Evolutionary conservation across 1,139 yeast genomes (phyloP).

Genomic region (Suhomyces taliae): DNA sequence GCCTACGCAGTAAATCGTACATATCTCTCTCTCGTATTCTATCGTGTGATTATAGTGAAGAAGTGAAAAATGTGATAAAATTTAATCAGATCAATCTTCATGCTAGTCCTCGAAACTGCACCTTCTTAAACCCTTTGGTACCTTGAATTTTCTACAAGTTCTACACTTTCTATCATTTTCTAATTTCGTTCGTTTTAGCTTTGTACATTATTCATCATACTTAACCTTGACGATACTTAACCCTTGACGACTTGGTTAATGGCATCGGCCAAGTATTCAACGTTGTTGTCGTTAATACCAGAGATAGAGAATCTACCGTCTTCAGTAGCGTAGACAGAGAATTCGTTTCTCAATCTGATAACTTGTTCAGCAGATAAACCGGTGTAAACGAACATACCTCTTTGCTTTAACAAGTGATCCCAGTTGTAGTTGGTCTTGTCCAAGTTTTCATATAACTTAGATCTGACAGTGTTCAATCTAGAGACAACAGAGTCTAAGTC

Average conservation of each 20-base stretch:
- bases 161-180: background rate
- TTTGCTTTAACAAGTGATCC: constrained; percentile 85
- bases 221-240: constrained; percentile 11
- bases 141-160: too few relatives aligned
- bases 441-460: constrained; percentile 57
- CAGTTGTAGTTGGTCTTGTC: constrained; percentile 64
- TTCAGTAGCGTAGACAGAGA: constrained; percentile 77
- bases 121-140: too few relatives aligned
- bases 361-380: constrained; percentile 76
- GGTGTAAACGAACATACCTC: constrained; percentile 96
- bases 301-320: constrained; percentile 94
- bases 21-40: too few relatives aligned
- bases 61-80: too few relatives aligned
- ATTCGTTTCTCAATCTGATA: constrained; percentile 63
- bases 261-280: constrained; percentile 78
- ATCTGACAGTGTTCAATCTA: constrained; percentile 76
- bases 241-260: constrained; percentile 57
- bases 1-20: too few relatives aligned
- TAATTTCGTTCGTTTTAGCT: background rate
- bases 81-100: too few relatives aligned
- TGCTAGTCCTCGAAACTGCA: too few relatives aligned
- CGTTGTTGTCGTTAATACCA: constrained; percentile 78
- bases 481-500: constrained; percentile 75
- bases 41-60: too few relatives aligned
- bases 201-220: background rate